Evolutionary conservation across 148 eudicot species (phyloP).

Genomic region (Salicornia ramosissima): DNA sequence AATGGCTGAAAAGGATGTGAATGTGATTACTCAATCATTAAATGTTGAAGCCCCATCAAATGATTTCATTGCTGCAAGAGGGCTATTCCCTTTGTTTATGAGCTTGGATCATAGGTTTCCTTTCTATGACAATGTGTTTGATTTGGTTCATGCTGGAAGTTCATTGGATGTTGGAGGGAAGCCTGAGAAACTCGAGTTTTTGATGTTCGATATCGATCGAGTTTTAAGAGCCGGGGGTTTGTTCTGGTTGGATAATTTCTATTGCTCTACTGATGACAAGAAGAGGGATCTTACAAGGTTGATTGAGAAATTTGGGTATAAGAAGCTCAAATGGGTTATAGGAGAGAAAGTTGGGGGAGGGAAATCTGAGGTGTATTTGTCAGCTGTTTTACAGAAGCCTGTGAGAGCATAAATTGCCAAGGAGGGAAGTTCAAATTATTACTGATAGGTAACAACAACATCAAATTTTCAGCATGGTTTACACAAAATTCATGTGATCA

Average conservation of each 20-base stretch:
- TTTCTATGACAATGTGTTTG: conserved; percentile 72
- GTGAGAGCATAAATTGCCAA: conserved; percentile 45
- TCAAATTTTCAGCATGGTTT: conserved; percentile 9
- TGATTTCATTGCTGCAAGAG: conserved; percentile 85
- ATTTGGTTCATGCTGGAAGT: conserved; percentile 69
- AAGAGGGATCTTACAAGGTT: conserved; percentile 55
- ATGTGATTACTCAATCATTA: conserved; percentile 56
- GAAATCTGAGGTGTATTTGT: conserved; percentile 69
- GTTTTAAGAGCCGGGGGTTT: conserved; percentile 78
- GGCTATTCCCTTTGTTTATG: conserved; percentile 75
- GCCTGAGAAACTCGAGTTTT: conserved; percentile 81
- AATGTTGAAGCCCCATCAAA: conserved; percentile 68
- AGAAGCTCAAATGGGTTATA: conserved; percentile 94
- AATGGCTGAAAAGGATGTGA: conserved; percentile 83
- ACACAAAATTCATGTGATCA: conserved; percentile 6
- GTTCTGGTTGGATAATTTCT: conserved; percentile 85
- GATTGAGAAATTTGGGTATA: conserved; percentile 87
- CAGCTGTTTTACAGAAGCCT: conserved; percentile 93
- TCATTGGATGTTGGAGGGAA: conserved; percentile 76
- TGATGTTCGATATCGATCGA: conserved; percentile 90
- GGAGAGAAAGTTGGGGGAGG: conserved; percentile 70
- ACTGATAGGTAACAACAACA: conserved; percentile 14
- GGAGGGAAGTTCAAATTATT: background rate
- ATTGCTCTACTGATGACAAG: conserved; percentile 73
- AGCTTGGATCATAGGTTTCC: conserved; percentile 87